A percentile compares a stretch with the other conserved stretches of the same genome.
phyloP scores from a whole-genome alignment of 1,139 yeast species.

The Nadsonia commutata region DNA sequence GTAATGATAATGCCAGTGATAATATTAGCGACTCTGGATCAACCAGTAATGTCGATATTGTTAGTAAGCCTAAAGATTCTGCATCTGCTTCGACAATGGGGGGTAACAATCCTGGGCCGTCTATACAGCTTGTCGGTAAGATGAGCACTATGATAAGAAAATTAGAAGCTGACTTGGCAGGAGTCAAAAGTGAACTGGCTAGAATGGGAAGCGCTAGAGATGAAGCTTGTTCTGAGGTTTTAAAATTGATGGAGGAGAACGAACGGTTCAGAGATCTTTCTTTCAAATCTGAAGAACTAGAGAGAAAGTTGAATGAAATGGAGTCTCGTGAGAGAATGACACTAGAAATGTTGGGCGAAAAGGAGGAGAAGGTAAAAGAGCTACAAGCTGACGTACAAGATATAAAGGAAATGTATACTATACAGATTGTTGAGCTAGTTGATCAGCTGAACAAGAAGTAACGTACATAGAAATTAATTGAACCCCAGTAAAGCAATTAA shows the following conservation, averaged over 20 bases:
- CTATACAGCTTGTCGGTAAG: conserved; percentile 54
- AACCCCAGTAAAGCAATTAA: not conserved
- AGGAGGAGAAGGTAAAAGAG: conserved; percentile 75
- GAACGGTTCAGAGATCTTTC: conserved; percentile 31
- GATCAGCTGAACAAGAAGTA: conserved; percentile 30
- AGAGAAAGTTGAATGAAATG: conserved; percentile 26
- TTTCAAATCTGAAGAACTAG: conserved; percentile 26
- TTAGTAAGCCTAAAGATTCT: conserved; percentile 1
- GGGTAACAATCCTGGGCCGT: conserved; percentile 18
- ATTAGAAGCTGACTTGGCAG: conserved; percentile 60
- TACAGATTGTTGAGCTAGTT: conserved; percentile 78
- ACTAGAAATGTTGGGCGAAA: conserved; percentile 71
- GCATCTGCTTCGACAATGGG: conserved; percentile 3
- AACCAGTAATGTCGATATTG: not conserved
- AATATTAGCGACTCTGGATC: conserved; percentile 2
- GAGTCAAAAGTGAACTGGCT: conserved; percentile 49
- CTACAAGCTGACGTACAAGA: conserved; percentile 78
- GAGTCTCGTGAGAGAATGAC: conserved; percentile 37
- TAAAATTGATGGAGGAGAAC: conserved; percentile 40
- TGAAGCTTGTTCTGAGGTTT: conserved; percentile 50
- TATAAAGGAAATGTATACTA: conserved; percentile 63
- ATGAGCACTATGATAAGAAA: conserved; percentile 64
- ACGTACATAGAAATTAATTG: conserved; percentile 2
- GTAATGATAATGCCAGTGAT: conserved; percentile 1
- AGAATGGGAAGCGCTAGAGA: conserved; percentile 45